These are phyloP conservation scores for Colletotrichum australisinense DNA, from an alignment of 2,329 filamentous ascomycete genomes.

Conservation along the genomic window DNA sequence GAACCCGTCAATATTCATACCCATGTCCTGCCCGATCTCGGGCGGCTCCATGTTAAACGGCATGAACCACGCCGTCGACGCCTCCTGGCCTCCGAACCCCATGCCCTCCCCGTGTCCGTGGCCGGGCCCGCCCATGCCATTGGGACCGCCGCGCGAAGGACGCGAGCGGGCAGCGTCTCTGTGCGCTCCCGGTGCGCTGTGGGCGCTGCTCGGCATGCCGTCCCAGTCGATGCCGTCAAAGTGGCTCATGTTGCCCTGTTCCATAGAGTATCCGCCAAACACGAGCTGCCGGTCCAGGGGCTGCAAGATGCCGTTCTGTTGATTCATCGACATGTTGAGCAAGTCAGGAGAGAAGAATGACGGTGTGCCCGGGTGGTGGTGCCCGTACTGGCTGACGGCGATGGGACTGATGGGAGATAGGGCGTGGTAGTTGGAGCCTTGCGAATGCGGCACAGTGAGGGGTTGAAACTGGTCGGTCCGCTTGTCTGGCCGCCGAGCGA, in stretches of 20 bases:
- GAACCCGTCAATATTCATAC: constrained; percentile 60
- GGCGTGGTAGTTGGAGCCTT: constrained; percentile 55
- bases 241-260: constrained; percentile 51
- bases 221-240: constrained; percentile 60
- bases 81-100: constrained; percentile 51
- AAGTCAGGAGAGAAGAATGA: constrained; percentile 64
- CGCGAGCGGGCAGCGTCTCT: constrained; percentile 27
- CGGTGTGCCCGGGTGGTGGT: constrained; percentile 49
- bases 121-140: constrained; percentile 45
- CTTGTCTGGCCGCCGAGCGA: constrained; percentile 54
- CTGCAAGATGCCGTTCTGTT: constrained; percentile 67
- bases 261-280: constrained; percentile 76
- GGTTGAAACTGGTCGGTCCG: constrained; percentile 53
- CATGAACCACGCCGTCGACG: constrained; percentile 85
- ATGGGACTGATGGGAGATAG: constrained; percentile 66
- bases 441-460: constrained; percentile 54
- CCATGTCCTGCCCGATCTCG: constrained; percentile 63
- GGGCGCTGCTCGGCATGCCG: constrained; percentile 48
- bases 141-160: constrained; percentile 41
- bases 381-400: constrained; percentile 50
- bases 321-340: constrained; percentile 62
- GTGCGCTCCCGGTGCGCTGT: constrained; percentile 41
- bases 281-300: constrained; percentile 82
- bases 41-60: constrained; percentile 92
- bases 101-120: constrained; percentile 37